Evolutionary conservation across 305 asterid genomes (phyloP).

Genomic region (Fraxinus dipetala): DNA sequence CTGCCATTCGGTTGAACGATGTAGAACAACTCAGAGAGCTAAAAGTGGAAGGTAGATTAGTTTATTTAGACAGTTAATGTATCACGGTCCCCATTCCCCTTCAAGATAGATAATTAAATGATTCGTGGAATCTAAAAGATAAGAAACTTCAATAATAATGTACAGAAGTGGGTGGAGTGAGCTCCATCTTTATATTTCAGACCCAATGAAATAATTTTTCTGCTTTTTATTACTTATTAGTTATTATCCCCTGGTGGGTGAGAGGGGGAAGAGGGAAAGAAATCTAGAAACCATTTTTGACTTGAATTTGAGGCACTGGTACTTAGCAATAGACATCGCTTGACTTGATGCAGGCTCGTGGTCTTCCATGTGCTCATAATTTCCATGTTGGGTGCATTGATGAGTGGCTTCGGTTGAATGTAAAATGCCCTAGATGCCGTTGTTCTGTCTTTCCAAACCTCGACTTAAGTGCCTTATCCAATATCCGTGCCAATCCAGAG

Average conservation of each 20-base stretch:
- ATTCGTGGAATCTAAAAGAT: neutral
- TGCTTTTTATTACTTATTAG: neutral
- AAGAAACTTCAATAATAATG: neutral
- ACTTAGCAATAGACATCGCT: neutral
- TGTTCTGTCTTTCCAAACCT: slow-evolving; percentile 94
- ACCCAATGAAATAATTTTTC: neutral
- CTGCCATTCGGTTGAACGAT: neutral
- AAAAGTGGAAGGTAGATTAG: neutral
- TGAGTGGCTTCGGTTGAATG: slow-evolving; percentile 89
- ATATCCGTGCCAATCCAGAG: slow-evolving; percentile 61
- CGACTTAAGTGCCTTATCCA: slow-evolving; percentile 78
- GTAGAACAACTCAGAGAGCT: neutral
- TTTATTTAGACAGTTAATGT: neutral
- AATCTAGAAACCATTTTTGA: neutral
- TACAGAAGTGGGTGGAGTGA: neutral
- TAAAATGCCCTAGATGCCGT: slow-evolving; percentile 96
- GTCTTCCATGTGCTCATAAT: slow-evolving; percentile 96
- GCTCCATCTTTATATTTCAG: neutral
- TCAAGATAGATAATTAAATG: neutral
- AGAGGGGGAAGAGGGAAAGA: neutral
- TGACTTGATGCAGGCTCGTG: slow-evolving; percentile 63
- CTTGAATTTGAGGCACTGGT: neutral
- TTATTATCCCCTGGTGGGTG: neutral
- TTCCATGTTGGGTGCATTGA: slow-evolving; percentile 98
- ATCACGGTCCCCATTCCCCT: neutral